phyloP scores from a whole-genome alignment of 441 rosid genomes.

The Flueggea neowawraea region DNA sequence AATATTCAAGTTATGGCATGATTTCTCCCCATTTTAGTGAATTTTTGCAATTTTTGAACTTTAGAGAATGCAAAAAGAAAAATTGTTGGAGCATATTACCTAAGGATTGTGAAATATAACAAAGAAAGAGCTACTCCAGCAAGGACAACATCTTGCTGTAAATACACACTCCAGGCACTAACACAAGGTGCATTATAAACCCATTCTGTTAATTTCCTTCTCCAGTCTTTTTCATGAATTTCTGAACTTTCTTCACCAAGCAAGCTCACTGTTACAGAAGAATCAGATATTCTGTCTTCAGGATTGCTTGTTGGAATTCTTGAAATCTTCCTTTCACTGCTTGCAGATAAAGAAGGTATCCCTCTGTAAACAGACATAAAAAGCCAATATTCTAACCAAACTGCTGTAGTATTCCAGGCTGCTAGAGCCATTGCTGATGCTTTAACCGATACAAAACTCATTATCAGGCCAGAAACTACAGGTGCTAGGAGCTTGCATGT shows the following conservation, averaged over 20 bases:
- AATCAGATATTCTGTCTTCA: conserved; percentile 17
- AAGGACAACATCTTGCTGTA: conserved; percentile 48
- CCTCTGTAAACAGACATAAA: conserved; percentile 56
- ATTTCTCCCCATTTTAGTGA: no score
- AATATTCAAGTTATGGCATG: no score
- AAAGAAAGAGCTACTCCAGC: conserved; percentile 69
- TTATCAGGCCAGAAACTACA: conserved; percentile 63
- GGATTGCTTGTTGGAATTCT: conserved; percentile 18
- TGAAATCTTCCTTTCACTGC: conserved; percentile 40
- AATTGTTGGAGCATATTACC: conserved; percentile 24
- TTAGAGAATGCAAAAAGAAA: background rate
- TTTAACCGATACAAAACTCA: conserved; percentile 67
- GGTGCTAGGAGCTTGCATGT: conserved; percentile 81
- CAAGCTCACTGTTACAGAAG: conserved; percentile 16
- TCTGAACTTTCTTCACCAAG: conserved; percentile 10
- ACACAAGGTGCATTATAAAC: conserved; percentile 38
- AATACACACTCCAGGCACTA: conserved; percentile 53
- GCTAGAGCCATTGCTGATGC: conserved; percentile 72
- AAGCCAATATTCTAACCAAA: conserved; percentile 85
- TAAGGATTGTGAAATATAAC: conserved; percentile 69
- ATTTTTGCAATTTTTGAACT: no score
- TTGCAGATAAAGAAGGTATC: conserved; percentile 48
- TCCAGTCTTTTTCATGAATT: conserved; percentile 16
- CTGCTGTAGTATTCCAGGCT: conserved; percentile 46
- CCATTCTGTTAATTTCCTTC: conserved; percentile 25